phyloP scores from a whole-genome alignment of 805 yeast genomes.

The Saccharomycopsis selenospora region DNA sequence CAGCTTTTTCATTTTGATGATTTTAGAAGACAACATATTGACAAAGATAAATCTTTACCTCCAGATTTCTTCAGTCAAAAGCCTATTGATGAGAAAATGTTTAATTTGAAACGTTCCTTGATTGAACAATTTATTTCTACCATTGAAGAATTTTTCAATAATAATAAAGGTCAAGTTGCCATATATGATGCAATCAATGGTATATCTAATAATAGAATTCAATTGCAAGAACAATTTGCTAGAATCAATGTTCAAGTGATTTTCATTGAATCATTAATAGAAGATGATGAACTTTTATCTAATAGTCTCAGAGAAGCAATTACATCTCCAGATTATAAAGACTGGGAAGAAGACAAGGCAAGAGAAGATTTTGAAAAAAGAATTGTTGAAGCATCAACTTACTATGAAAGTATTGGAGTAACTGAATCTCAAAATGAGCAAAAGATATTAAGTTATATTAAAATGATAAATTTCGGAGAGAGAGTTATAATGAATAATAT shows the following conservation, averaged over 20 bases:
- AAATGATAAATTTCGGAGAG: slow-evolving; percentile 87
- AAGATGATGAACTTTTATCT: slow-evolving; percentile 58
- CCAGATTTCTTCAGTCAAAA: slow-evolving; percentile 53
- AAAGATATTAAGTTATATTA: slow-evolving; percentile 61
- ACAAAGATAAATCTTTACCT: slow-evolving; percentile 45
- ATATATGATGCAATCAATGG: slow-evolving; percentile 95
- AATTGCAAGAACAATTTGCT: slow-evolving; percentile 47
- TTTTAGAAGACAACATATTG: slow-evolving; percentile 52
- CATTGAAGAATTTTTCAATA: slow-evolving; percentile 60
- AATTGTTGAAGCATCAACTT: slow-evolving; percentile 57
- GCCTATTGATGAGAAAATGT: slow-evolving; percentile 35
- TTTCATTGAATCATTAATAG: slow-evolving; percentile 83
- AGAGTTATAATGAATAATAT: slow-evolving; percentile 71
- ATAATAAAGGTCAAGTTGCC: slow-evolving; percentile 86
- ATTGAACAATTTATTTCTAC: slow-evolving; percentile 61
- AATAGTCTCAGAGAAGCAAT: slow-evolving; percentile 81
- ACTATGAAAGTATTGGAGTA: slow-evolving; percentile 62
- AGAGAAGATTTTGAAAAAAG: slow-evolving; percentile 68
- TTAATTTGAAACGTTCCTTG: slow-evolving; percentile 48
- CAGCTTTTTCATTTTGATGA: slow-evolving; percentile 90
- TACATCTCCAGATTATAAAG: slow-evolving; percentile 77
- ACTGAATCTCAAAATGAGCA: slow-evolving; percentile 29
- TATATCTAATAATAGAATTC: slow-evolving; percentile 55
- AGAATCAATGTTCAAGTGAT: slow-evolving; percentile 62
- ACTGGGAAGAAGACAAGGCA: slow-evolving; percentile 71